Evolutionary conservation across 352 stramenopile species (phyloP), one percentile per base, ranked within the genome.

Genomic region (Phytophthora citrophthora): DNA sequence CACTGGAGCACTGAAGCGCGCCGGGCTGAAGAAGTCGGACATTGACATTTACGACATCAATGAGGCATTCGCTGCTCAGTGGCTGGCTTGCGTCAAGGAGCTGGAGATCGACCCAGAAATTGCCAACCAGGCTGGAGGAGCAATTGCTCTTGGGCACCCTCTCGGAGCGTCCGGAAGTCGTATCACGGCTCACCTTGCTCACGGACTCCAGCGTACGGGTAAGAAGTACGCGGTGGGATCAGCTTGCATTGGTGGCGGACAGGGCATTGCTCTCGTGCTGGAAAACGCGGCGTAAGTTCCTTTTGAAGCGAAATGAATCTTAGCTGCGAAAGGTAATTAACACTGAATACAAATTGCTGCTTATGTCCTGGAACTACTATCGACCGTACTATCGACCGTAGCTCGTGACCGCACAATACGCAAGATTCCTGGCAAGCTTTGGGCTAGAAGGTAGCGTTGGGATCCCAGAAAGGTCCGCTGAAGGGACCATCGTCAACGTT

Each of bases 31-130:
- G 36, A 76, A 99, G 43, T 72, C 83, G 18, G 94, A 99, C 75
- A 97, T 99, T 61, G 97, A 99, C 76, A 89, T 98, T 38, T 82
- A 98, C 12, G 97, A 99, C 81, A 98, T 99, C 75, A 99, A 99
- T 76, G 97, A 99, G 83, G 97, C 97, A 9, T 99, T 99, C 76
- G 97, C 97, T 7, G 89, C 95, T 9, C 96, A 99, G 79, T 98
- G 96, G 81, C 80, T 99, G 46, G 83, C 96, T 15, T 99, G 96
- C 63, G 89, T 97, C 63, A 98, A 98, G 78, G 97, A 97, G 66
- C 78, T 99, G n/a, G 92, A 95, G 8, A 71, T 99, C 39, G 90
- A 99, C 75, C 92, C 95, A 36, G 83, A 86, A 13, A 95, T 97
- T 65, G 89, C 85, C 3, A 99, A 99, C 76, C 73, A 97, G 63